phyloP scores from a whole-genome alignment of 1,284 basidiomycete species.

The Naganishia albida region DNA sequence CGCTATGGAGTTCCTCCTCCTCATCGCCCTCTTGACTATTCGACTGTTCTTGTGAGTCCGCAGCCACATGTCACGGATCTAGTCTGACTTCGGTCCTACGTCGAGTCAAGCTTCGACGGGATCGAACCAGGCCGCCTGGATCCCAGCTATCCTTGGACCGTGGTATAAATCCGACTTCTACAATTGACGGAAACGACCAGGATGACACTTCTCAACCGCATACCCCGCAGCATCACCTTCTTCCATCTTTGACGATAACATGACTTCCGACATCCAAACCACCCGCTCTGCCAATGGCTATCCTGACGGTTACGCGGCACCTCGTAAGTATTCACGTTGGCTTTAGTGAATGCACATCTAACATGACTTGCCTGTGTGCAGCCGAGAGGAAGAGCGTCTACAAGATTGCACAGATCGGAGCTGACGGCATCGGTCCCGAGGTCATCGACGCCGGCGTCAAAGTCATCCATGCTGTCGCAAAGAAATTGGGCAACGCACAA shows the following conservation, averaged over 20 bases:
- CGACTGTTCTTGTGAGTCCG: no score
- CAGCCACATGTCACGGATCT: no score
- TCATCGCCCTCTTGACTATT: no score
- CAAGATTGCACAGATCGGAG: slow-evolving; percentile 62
- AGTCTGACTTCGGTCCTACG: no score
- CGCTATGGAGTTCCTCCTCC: no score
- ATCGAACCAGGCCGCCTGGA: no score
- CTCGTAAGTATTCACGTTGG: slow-evolving; percentile 25
- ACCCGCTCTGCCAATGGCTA: slow-evolving; percentile 11
- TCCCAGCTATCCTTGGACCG: no score
- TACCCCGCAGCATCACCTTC: neutral
- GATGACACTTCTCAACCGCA: neutral
- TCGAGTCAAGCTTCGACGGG: no score
- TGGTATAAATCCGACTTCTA: no score
- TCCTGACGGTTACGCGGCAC: slow-evolving; percentile 36
- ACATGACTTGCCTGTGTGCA: slow-evolving; percentile 39
- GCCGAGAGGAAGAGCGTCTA: slow-evolving; percentile 45
- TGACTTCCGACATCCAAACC: slow-evolving; percentile 2
- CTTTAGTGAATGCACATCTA: slow-evolving; percentile 30
- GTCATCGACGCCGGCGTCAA: slow-evolving; percentile 50
- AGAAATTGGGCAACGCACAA: slow-evolving; percentile 42
- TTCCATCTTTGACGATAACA: neutral
- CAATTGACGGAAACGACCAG: no score
- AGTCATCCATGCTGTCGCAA: slow-evolving; percentile 46
- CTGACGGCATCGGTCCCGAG: slow-evolving; percentile 62